A percentile compares a stretch with the other conserved stretches of the same genome.
These are phyloP conservation scores for Zizania palustris DNA, from an alignment of 202 grass and related monocot species.

Conservation along the genomic window DNA sequence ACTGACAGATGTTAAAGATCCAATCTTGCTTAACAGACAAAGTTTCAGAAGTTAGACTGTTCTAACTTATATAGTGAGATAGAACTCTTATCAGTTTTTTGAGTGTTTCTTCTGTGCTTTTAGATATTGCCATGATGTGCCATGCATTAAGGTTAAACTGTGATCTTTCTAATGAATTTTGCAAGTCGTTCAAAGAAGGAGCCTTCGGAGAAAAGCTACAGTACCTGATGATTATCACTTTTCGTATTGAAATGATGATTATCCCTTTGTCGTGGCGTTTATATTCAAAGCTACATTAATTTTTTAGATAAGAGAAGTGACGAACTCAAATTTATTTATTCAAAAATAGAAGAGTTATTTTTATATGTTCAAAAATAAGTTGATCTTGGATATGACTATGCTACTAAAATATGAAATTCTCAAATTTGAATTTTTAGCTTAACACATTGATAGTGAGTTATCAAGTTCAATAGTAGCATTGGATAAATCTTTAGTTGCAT, in stretches of 20 bases:
- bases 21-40: background rate
- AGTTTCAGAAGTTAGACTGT: background rate
- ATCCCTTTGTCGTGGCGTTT: too few species aligned
- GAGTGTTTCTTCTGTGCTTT: background rate
- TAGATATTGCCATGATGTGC: background rate
- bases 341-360: too few species aligned
- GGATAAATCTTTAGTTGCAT: background rate
- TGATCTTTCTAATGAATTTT: conserved; percentile 10
- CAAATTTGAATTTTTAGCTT: background rate
- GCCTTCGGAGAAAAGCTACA: too few species aligned
- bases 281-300: too few species aligned
- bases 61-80: background rate
- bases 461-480: background rate
- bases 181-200: conserved; percentile 78
- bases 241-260: too few species aligned
- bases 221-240: too few species aligned
- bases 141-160: background rate
- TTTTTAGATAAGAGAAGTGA: too few species aligned
- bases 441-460: background rate
- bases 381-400: background rate
- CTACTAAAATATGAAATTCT: background rate
- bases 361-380: background rate
- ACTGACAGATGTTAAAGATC: background rate
- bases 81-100: background rate
- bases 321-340: too few species aligned